Evolutionary conservation across 1,284 basidiomycete species (phyloP).

Genomic region (Ganoderma lucidum): DNA sequence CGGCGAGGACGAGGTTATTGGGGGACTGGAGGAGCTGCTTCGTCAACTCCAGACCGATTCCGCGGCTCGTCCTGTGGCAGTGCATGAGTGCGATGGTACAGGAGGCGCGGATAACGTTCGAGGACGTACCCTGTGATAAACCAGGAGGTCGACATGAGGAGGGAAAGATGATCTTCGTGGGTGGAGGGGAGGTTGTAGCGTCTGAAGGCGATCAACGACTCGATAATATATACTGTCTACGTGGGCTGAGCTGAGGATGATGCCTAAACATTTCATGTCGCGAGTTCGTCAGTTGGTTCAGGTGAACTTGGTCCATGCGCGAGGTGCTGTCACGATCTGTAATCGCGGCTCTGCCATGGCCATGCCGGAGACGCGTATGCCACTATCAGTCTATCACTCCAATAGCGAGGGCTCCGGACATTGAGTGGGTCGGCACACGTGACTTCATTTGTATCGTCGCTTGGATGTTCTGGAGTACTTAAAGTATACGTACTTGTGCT

Average conservation of each 20-base stretch:
- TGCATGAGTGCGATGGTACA: too few relatives aligned
- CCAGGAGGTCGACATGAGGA: not conserved
- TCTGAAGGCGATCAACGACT: not conserved
- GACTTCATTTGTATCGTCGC: too few relatives aligned
- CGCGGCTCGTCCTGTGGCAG: conserved; percentile 34
- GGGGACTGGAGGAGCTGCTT: conserved; percentile 44
- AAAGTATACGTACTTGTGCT: too few relatives aligned
- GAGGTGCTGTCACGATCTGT: too few relatives aligned
- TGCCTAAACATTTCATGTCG: not conserved
- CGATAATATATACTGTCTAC: not conserved
- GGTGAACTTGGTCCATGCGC: too few relatives aligned
- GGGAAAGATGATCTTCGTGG: not conserved
- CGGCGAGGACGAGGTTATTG: conserved; percentile 47
- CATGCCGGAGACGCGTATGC: not conserved
- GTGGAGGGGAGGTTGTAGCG: not conserved
- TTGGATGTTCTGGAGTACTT: too few relatives aligned
- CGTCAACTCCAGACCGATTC: conserved; percentile 48
- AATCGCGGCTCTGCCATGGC: too few relatives aligned
- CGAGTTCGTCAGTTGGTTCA: not conserved
- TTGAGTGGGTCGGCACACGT: too few relatives aligned
- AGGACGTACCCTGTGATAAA: conserved; percentile 5
- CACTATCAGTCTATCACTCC: not conserved
- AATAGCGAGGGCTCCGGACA: too few relatives aligned
- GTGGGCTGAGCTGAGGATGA: not conserved
- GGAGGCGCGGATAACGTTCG: not conserved